phyloP scores from a whole-genome alignment of 75 land plant genomes.

The Picea sitchensis region DNA sequence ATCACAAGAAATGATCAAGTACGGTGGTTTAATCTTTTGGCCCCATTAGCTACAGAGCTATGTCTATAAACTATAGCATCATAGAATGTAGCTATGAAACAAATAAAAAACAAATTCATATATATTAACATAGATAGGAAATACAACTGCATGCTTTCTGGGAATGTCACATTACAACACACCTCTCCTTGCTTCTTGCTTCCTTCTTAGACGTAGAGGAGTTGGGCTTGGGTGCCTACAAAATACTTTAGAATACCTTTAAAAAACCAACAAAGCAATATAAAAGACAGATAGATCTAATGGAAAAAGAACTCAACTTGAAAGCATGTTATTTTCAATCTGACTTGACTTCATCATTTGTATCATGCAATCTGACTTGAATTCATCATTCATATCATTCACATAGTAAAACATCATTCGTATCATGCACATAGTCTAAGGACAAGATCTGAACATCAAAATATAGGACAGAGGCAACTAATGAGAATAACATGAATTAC shows the following conservation, averaged over 20 bases:
- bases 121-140: not conserved
- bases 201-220: conserved; percentile 9
- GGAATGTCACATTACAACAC: conserved; percentile 3
- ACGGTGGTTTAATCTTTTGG: not conserved
- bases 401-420: not conserved
- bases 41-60: not conserved
- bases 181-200: conserved; percentile 4
- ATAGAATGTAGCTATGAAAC: conserved; percentile 1
- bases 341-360: too few species aligned
- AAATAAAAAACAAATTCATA: conserved; percentile 6
- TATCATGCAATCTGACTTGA: too few species aligned
- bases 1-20: not conserved
- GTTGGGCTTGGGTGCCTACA: conserved; percentile 5
- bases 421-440: too few species aligned
- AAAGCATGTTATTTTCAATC: too few species aligned
- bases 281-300: not conserved
- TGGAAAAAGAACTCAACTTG: not conserved
- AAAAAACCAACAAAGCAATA: not conserved
- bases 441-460: too few species aligned
- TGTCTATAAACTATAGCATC: not conserved
- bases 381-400: not conserved
- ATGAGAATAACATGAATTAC: too few species aligned
- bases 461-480: too few species aligned
- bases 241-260: not conserved
- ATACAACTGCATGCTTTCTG: conserved; percentile 5